Conservation (phyloP, 805 yeast species). For the Scheffersomyces spartinae region DNA sequence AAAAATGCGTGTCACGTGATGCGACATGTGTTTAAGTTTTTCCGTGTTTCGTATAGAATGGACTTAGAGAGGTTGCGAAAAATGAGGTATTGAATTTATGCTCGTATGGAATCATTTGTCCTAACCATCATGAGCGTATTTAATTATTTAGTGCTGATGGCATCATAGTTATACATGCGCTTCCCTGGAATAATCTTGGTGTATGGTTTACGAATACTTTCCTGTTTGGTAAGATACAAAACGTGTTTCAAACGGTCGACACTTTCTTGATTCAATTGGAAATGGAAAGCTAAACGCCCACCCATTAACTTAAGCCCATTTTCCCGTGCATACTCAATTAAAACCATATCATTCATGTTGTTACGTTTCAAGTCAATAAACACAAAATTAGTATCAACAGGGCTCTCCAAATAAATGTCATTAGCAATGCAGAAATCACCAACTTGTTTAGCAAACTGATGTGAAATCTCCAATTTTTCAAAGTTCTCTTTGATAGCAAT, state of each 20-base stretch:
- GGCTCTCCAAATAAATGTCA: slow-evolving; percentile 53
- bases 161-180: slow-evolving; percentile 13
- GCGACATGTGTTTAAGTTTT: too few relatives aligned
- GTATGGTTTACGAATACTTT: too few relatives aligned
- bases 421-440: slow-evolving; percentile 40
- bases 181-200: too few relatives aligned
- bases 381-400: slow-evolving; percentile 77
- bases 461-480: slow-evolving; percentile 39
- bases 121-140: too few relatives aligned
- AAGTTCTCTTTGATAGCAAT: slow-evolving; percentile 67
- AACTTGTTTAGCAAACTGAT: slow-evolving; percentile 39
- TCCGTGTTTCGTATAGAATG: too few relatives aligned
- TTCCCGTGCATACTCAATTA: slow-evolving; percentile 45
- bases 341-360: slow-evolving; percentile 43
- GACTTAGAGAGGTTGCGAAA: too few relatives aligned
- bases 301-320: slow-evolving; percentile 57
- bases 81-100: too few relatives aligned
- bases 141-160: slow-evolving; percentile 7
- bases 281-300: slow-evolving; percentile 75
- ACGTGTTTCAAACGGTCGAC: too few relatives aligned
- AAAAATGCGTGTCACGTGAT: too few relatives aligned
- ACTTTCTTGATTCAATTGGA: too few relatives aligned
- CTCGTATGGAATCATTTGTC: too few relatives aligned
- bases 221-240: too few relatives aligned
- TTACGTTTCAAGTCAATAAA: slow-evolving; percentile 49